phyloP scores from a whole-genome alignment of 768 basidiomycete genomes.

The Panaeolus papilionaceus region DNA sequence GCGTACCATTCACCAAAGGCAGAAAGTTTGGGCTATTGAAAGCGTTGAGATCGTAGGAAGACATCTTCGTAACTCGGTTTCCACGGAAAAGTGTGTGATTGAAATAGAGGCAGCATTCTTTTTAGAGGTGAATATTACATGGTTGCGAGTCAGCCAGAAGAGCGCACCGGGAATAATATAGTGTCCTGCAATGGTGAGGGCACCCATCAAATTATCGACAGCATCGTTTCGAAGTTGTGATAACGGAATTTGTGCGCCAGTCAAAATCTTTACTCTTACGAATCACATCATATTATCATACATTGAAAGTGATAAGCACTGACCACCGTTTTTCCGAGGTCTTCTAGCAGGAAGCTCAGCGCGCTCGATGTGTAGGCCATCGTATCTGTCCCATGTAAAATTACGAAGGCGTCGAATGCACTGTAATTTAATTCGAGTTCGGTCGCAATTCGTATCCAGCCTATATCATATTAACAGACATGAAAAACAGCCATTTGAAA shows the following conservation, averaged over 20 bases:
- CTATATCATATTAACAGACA: constrained; percentile 41
- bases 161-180: constrained; percentile 85
- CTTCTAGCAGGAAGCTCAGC: constrained; percentile 89
- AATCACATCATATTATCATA: background rate
- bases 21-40: constrained; percentile 88
- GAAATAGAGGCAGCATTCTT: constrained; percentile 89
- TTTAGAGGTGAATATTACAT: constrained; percentile 1
- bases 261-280: constrained; percentile 65
- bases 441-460: constrained; percentile 89
- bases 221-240: constrained; percentile 94
- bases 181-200: constrained; percentile 87
- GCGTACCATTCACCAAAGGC: constrained; percentile 78
- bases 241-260: constrained; percentile 93
- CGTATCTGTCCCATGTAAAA: constrained; percentile 91
- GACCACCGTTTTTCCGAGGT: constrained; percentile 91
- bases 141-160: background rate
- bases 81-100: constrained; percentile 89
- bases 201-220: constrained; percentile 90
- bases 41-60: constrained; percentile 83
- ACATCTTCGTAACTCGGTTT: constrained; percentile 82
- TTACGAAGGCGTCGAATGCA: constrained; percentile 88
- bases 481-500: background rate
- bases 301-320: constrained; percentile 18
- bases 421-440: constrained; percentile 93
- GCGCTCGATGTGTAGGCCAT: constrained; percentile 92